Evolutionary conservation across 2,329 filamentous ascomycete species (phyloP).

Genomic region (Uncinocarpus reesii): DNA sequence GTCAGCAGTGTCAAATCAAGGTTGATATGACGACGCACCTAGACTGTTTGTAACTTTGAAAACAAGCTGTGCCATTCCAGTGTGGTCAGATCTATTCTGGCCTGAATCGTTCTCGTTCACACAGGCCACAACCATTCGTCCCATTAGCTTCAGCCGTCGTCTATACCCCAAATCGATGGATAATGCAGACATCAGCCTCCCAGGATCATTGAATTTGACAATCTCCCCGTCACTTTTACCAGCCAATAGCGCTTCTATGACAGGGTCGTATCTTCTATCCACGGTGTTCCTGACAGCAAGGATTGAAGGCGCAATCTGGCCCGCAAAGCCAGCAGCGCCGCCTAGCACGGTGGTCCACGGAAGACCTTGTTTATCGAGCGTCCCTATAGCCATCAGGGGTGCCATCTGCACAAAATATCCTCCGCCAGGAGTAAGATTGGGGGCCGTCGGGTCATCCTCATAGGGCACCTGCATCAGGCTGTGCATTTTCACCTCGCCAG

Average conservation of each 20-base stretch:
- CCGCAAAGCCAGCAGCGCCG: constrained; percentile 59
- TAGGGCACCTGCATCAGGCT: constrained; percentile 49
- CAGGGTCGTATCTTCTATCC: constrained; percentile 56
- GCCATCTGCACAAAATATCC: constrained; percentile 51
- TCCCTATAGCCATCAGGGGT: constrained; percentile 62
- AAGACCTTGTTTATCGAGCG: constrained; percentile 52
- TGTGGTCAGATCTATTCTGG: constrained; percentile 16
- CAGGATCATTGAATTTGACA: constrained; percentile 28
- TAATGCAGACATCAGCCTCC: constrained; percentile 50
- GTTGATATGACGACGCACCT: constrained; percentile 29
- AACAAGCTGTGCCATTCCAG: constrained; percentile 45
- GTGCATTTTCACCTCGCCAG: constrained; percentile 58
- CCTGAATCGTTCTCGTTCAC: constrained; percentile 29
- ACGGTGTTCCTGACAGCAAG: constrained; percentile 55
- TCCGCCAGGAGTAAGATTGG: constrained; percentile 52
- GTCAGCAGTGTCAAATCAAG: constrained; percentile 10
- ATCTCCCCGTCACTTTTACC: constrained; percentile 38
- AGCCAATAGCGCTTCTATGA: constrained; percentile 53
- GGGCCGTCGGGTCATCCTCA: constrained; percentile 55
- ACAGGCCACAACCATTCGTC: constrained; percentile 56
- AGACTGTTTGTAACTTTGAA: constrained; percentile 61
- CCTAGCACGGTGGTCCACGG: constrained; percentile 75
- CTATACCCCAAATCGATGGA: constrained; percentile 55
- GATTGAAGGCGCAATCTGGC: constrained; percentile 49
- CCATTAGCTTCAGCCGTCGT: constrained; percentile 63